Percentiles rank a stretch among this genome's conserved stretches.
Evolutionary conservation across 768 basidiomycete species (phyloP).

Genomic region (Fibroporia radiculosa): DNA sequence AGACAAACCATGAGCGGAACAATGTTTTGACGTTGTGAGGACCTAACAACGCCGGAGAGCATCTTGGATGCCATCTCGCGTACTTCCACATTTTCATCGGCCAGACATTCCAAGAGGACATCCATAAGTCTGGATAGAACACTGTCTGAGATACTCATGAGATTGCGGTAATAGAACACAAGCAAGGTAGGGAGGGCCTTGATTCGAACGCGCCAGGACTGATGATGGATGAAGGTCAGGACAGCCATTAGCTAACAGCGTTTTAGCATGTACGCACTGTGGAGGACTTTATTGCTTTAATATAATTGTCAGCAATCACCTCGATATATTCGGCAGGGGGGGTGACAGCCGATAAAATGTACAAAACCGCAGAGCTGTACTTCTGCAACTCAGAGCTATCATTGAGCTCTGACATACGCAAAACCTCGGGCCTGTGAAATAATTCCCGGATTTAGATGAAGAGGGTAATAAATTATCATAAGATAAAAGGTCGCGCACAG

Average conservation of each 20-base stretch:
- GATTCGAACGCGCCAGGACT: constrained; percentile 90
- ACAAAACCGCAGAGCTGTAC: constrained; percentile 73
- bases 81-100: constrained; percentile 90
- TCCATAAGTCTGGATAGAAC: constrained; percentile 73
- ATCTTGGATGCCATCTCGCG: constrained; percentile 86
- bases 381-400: constrained; percentile 78
- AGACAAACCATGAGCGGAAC: constrained; percentile 64
- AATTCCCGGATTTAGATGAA: neutral
- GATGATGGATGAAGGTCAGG: no score
- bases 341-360: constrained; percentile 76
- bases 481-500: constrained; percentile 42
- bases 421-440: constrained; percentile 65
- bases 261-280: constrained; percentile 35
- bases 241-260: no score
- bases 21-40: constrained; percentile 85
- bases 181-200: constrained; percentile 84
- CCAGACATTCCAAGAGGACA: constrained; percentile 72
- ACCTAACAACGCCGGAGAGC: constrained; percentile 79
- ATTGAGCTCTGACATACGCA: constrained; percentile 86
- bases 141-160: constrained; percentile 63
- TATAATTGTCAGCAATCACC: constrained; percentile 52
- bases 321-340: constrained; percentile 61
- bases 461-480: constrained; percentile 2
- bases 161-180: constrained; percentile 87
- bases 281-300: constrained; percentile 69